Conservation (phyloP, 2,329 filamentous ascomycete genomes). For the Dendrostoma leiphaemia region DNA sequence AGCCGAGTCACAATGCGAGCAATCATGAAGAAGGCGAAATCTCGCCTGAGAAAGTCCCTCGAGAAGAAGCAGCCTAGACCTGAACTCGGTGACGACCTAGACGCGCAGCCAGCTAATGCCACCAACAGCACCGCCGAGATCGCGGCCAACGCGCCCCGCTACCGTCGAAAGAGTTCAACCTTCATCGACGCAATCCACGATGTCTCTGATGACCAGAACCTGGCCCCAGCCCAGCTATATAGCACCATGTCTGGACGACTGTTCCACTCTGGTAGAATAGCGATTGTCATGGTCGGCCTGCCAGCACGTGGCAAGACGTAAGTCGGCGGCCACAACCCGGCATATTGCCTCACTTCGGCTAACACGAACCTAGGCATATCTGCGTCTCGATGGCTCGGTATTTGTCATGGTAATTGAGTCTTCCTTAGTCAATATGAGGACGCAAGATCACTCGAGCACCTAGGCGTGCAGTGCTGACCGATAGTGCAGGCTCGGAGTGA, state of each 20-base stretch:
- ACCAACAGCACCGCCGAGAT: slow-evolving; percentile 77
- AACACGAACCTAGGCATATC: slow-evolving; percentile 65
- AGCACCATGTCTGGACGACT: slow-evolving; percentile 96
- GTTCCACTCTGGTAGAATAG: slow-evolving; percentile 95
- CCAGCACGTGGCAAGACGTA: slow-evolving; percentile 94
- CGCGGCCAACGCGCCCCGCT: slow-evolving; percentile 84
- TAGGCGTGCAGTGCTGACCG: slow-evolving; percentile 15
- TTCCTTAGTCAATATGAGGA: neutral
- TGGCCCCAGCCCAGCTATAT: slow-evolving; percentile 95
- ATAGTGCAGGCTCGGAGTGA: slow-evolving; percentile 76
- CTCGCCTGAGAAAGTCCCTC: neutral
- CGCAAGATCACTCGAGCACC: neutral
- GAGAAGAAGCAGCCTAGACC: slow-evolving; percentile 1
- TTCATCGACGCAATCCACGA: slow-evolving; percentile 98
- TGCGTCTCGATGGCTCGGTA: slow-evolving; percentile 95
- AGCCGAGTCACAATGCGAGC: neutral
- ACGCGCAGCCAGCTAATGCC: slow-evolving; percentile 27
- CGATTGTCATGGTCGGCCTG: slow-evolving; percentile 93
- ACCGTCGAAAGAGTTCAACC: slow-evolving; percentile 89
- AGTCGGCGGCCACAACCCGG: slow-evolving; percentile 30
- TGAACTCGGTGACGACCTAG: slow-evolving; percentile 19
- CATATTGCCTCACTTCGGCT: slow-evolving; percentile 15
- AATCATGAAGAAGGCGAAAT: neutral
- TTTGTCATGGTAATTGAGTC: slow-evolving; percentile 75
- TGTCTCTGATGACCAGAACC: slow-evolving; percentile 72